Conservation (phyloP, 176 grass and related monocot genomes). For the Ampelocalamus luodianensis region DNA sequence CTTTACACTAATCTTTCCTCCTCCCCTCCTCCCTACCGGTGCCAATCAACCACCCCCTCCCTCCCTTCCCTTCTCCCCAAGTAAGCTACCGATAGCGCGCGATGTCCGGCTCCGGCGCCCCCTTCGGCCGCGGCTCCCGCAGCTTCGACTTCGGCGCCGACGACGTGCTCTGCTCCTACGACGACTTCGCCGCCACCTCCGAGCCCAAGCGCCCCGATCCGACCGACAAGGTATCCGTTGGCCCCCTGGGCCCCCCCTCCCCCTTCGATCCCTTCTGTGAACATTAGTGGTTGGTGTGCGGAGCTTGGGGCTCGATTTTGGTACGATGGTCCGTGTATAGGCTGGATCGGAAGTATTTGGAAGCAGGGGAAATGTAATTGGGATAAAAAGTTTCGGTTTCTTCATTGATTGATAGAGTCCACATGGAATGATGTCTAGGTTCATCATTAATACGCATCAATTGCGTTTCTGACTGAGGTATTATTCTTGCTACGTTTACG, state of each 20-base stretch:
- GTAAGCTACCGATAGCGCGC: constrained; percentile 11
- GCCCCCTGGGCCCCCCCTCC: neutral
- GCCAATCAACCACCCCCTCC: neutral
- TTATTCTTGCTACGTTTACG: neutral
- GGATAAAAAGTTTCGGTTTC: neutral
- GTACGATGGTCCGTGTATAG: neutral
- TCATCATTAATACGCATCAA: neutral
- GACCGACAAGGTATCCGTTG: constrained; percentile 50
- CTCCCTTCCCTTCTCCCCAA: constrained; percentile 34
- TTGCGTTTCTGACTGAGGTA: neutral
- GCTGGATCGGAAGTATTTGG: constrained; percentile 11
- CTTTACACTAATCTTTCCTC: neutral
- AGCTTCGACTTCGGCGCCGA: constrained; percentile 79
- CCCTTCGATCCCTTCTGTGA: neutral
- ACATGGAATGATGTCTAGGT: neutral
- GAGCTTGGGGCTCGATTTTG: constrained; percentile 2
- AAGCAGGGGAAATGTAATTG: neutral
- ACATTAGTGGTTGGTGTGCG: neutral
- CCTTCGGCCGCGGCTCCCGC: constrained; percentile 52
- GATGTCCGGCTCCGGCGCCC: constrained; percentile 59
- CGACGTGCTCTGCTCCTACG: constrained; percentile 79
- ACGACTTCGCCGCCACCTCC: constrained; percentile 59
- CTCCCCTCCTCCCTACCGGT: neutral
- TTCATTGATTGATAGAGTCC: neutral
- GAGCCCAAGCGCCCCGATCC: constrained; percentile 68